phyloP scores from a whole-genome alignment of 2,329 filamentous ascomycete genomes.

The Aspergillus phoenicis region DNA sequence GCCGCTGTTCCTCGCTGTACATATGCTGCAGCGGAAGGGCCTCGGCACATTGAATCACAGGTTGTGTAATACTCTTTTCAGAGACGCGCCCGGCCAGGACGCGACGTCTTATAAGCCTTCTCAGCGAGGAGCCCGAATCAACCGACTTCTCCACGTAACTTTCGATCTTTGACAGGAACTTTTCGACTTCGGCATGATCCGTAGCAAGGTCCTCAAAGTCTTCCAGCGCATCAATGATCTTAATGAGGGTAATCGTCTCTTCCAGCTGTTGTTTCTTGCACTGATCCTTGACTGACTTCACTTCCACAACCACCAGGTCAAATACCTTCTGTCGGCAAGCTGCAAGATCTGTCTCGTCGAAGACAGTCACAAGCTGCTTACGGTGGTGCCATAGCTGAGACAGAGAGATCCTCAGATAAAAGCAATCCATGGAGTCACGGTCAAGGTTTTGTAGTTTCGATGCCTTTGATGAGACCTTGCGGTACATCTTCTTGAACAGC shows the following conservation, averaged over 20 bases:
- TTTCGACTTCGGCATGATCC: constrained; percentile 38
- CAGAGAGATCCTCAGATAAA: constrained; percentile 39
- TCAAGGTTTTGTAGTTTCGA: constrained; percentile 36
- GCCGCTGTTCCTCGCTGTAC: constrained; percentile 42
- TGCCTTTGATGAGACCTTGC: constrained; percentile 32
- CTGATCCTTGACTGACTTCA: constrained; percentile 39
- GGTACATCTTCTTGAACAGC: constrained; percentile 39
- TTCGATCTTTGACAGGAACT: constrained; percentile 40
- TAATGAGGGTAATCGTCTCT: constrained; percentile 39
- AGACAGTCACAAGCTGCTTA: constrained; percentile 31
- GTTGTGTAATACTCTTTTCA: constrained; percentile 30
- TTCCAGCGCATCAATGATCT: constrained; percentile 42
- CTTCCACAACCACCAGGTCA: constrained; percentile 35
- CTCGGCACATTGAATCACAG: constrained; percentile 38
- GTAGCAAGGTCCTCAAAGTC: constrained; percentile 43
- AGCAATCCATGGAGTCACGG: constrained; percentile 40
- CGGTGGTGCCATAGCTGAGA: constrained; percentile 38
- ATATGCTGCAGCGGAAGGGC: constrained; percentile 40
- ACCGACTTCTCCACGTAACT: constrained; percentile 38
- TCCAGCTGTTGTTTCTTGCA: constrained; percentile 39
- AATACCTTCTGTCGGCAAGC: constrained; percentile 39
- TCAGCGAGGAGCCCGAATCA: constrained; percentile 32
- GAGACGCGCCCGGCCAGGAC: constrained; percentile 35
- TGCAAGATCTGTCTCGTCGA: constrained; percentile 34
- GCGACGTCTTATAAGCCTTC: constrained; percentile 37